phyloP scores from a whole-genome alignment of 768 basidiomycete species.

The Filobasidium wieringae region DNA sequence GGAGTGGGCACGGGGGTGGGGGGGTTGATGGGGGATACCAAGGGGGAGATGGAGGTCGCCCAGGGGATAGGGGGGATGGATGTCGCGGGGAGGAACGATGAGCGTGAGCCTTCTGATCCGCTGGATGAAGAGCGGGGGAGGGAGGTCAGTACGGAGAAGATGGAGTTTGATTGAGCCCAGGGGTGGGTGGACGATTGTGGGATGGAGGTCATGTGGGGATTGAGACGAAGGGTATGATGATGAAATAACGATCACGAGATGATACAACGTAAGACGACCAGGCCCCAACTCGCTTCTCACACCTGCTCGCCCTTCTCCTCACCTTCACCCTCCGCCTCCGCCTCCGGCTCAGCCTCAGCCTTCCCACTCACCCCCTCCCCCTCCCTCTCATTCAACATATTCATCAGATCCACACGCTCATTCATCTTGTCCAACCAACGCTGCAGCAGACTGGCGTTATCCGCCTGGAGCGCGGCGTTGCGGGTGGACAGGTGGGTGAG shows the following conservation, averaged over 20 bases:
- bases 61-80: conserved; percentile 64
- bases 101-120: no score
- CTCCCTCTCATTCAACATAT: conserved; percentile 50
- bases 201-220: no score
- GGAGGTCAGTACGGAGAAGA: not conserved
- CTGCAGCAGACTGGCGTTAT: conserved; percentile 88
- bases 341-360: no score
- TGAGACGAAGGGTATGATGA: no score
- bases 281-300: no score
- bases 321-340: no score
- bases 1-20: conserved; percentile 9
- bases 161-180: not conserved
- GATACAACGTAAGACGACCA: no score
- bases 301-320: no score
- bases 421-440: conserved; percentile 96
- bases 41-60: conserved; percentile 25
- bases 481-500: conserved; percentile 78
- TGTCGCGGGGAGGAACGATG: conserved; percentile 35
- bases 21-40: conserved; percentile 1
- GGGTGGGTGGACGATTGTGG: no score
- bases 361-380: no score
- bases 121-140: not conserved
- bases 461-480: conserved; percentile 71
- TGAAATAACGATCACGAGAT: no score
- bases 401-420: conserved; percentile 83